Evolutionary conservation across 139 green algal genomes (phyloP).

Genomic region (Edaphochlamys debaryana): DNA sequence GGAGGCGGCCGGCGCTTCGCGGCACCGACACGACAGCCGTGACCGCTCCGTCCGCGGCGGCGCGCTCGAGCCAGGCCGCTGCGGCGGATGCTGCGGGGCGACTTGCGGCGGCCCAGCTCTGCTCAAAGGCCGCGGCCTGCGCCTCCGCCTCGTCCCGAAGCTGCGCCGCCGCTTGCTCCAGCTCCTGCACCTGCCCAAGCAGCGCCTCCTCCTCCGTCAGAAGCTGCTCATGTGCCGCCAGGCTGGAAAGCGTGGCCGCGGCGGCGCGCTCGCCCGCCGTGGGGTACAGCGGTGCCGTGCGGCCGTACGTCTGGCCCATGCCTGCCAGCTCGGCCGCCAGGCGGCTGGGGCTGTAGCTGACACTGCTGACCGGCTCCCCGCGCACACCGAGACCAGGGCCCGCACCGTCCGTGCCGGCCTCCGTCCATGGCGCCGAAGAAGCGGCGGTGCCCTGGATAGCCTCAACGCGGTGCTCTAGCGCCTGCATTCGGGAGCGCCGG

Average conservation of each 20-base stretch:
- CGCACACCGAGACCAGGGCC: no score
- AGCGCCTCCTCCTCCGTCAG: constrained; percentile 24
- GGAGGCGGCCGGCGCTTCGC: no score
- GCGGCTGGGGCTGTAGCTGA: no score
- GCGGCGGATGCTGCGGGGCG: no score
- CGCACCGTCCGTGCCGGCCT: no score
- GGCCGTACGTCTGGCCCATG: no score
- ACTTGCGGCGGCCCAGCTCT: not conserved
- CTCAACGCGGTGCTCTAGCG: not conserved
- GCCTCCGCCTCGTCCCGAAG: not conserved
- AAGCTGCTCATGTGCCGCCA: not conserved
- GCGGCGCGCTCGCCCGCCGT: not conserved
- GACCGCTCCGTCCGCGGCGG: no score
- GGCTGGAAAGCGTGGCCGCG: not conserved
- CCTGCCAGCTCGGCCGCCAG: no score
- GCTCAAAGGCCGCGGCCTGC: not conserved
- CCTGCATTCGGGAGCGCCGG: not conserved
- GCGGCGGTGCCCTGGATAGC: not conserved
- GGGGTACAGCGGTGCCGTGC: not conserved
- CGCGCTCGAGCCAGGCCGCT: not conserved
- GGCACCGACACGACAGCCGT: no score
- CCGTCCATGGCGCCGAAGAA: no score
- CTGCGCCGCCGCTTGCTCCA: not conserved
- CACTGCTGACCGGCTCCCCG: no score
- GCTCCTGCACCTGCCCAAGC: constrained; percentile 7